These are phyloP conservation scores for Rhododendron molle DNA, from an alignment of 148 eudicot genomes.

Conservation along the genomic window DNA sequence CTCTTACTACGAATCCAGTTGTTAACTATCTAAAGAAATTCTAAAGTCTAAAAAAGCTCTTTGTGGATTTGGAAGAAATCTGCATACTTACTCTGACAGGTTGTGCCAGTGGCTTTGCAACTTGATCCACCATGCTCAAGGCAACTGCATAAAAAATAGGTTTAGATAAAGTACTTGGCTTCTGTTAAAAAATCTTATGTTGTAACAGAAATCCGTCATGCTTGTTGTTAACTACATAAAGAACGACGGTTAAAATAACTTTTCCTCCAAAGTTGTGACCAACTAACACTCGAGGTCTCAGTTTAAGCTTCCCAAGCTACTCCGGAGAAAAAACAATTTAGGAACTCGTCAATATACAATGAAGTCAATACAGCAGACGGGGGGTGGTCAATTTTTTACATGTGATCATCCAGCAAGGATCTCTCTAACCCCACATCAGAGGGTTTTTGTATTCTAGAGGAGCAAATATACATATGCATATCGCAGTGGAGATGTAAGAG, in stretches of 20 bases:
- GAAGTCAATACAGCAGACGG: background rate
- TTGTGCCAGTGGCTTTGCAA: constrained; percentile 83
- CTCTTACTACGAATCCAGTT: background rate
- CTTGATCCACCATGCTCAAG: constrained; percentile 96
- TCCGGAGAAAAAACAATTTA: background rate
- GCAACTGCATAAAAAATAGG: constrained; percentile 54
- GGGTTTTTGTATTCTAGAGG: background rate
- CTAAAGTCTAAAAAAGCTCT: background rate
- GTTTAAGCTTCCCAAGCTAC: constrained; percentile 68
- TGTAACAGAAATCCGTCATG: background rate
- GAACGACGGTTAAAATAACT: constrained; percentile 37
- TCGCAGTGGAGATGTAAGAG: background rate
- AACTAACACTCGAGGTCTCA: constrained; percentile 79
- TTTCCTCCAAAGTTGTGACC: constrained; percentile 98
- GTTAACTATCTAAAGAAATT: background rate
- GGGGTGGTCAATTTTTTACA: background rate
- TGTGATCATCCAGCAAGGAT: background rate
- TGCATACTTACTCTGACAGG: constrained; percentile 70
- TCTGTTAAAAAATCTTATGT: background rate
- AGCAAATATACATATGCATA: background rate
- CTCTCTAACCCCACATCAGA: background rate
- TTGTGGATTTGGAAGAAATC: background rate
- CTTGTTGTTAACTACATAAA: background rate
- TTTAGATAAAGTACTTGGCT: constrained; percentile 13
- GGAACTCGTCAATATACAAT: background rate